Percentiles rank a stretch among this genome's conserved stretches.
Evolutionary conservation across 352 stramenopile species (phyloP).

Genomic region (Pythium folliculosum): DNA sequence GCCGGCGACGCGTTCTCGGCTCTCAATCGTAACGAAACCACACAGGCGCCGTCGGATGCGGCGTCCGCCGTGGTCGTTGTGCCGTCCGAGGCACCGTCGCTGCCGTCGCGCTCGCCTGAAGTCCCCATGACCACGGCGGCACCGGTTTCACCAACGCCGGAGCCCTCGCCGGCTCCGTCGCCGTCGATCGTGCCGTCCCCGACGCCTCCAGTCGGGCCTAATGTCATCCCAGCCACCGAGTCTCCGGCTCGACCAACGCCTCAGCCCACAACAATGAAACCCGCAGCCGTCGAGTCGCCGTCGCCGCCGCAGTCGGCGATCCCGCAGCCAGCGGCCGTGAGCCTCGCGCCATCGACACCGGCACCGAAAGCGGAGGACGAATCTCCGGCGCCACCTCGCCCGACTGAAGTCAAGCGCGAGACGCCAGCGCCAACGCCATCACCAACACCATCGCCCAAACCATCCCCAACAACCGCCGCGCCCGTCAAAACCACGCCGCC

Average conservation of each 20-base stretch:
- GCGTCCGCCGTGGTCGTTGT: neutral
- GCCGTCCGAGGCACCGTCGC: neutral
- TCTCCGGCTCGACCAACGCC: neutral
- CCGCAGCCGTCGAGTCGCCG: neutral
- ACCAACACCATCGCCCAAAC: too few species aligned
- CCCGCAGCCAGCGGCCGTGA: neutral
- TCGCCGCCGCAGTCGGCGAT: neutral
- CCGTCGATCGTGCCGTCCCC: neutral
- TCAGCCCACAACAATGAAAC: neutral
- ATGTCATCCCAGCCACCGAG: neutral
- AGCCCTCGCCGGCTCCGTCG: neutral
- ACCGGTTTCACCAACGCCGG: neutral
- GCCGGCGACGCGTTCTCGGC: neutral
- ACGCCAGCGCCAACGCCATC: neutral
- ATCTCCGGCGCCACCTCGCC: neutral
- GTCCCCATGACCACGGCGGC: too few species aligned
- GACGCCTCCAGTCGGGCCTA: neutral
- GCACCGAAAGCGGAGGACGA: neutral
- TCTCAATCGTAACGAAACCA: neutral
- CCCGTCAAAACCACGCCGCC: neutral
- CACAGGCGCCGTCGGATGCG: neutral
- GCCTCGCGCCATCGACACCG: neutral
- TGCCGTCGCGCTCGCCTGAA: neutral
- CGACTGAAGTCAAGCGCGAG: neutral
- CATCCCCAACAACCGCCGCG: neutral